These are phyloP conservation scores for Paraconiothyrium sp. DNA, from an alignment of 2,329 filamentous ascomycete species.

Conservation along the genomic window DNA sequence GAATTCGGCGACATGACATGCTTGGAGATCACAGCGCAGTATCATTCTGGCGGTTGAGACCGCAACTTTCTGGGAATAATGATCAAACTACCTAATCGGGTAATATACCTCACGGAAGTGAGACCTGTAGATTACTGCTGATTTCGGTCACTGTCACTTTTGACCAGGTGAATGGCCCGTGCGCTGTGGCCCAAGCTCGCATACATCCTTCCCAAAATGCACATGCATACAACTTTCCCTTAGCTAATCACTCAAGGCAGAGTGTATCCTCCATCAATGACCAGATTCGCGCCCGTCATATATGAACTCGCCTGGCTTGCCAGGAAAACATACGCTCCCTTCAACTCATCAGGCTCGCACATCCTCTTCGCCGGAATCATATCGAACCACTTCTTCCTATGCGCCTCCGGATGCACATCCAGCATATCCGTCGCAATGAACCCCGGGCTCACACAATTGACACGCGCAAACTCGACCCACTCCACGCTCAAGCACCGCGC, in stretches of 20 bases:
- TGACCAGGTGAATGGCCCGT: too few relatives aligned
- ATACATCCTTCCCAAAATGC: not conserved
- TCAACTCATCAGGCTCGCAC: slow-evolving; percentile 51
- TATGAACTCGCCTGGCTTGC: slow-evolving; percentile 25
- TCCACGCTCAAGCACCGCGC: slow-evolving; percentile 31
- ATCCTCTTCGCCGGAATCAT: slow-evolving; percentile 51
- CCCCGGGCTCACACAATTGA: slow-evolving; percentile 84
- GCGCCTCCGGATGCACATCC: slow-evolving; percentile 41
- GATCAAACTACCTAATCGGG: too few relatives aligned
- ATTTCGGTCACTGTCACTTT: too few relatives aligned
- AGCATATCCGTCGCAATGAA: slow-evolving; percentile 80
- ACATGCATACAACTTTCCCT: not conserved
- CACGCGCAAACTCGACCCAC: slow-evolving; percentile 58
- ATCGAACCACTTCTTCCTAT: slow-evolving; percentile 46
- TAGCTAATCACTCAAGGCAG: slow-evolving; percentile 6
- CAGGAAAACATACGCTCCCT: slow-evolving; percentile 38
- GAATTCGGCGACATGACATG: not conserved
- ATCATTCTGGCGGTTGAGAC: not conserved
- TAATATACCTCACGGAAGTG: too few relatives aligned
- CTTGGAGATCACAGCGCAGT: not conserved
- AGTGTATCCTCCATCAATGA: slow-evolving; percentile 18
- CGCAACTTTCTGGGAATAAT: too few relatives aligned
- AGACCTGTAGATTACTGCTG: too few relatives aligned
- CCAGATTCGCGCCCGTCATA: slow-evolving; percentile 22
- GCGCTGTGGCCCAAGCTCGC: too few relatives aligned